Evolutionary conservation across 2,329 filamentous ascomycete species (phyloP).

Genomic region (Thelonectria rubi): DNA sequence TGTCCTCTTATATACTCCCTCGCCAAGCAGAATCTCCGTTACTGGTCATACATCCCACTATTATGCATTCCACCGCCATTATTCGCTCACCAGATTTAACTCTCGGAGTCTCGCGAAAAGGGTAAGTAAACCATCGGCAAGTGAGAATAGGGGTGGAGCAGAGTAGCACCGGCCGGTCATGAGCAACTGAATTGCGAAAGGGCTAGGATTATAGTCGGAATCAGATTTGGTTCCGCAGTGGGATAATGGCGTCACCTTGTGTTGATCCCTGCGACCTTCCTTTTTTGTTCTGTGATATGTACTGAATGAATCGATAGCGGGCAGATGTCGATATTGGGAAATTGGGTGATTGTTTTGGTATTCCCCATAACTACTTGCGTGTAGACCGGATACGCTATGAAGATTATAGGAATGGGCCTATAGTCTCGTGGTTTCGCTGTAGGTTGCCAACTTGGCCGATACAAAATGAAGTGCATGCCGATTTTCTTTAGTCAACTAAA

Average conservation of each 20-base stretch:
- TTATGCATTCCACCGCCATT: slow-evolving; percentile 10
- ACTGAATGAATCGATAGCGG: background rate
- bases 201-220: background rate
- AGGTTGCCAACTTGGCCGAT: too few species aligned
- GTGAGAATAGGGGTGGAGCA: background rate
- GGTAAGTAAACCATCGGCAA: background rate
- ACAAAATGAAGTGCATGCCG: too few species aligned
- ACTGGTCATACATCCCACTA: slow-evolving; percentile 5
- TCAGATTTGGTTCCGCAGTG: background rate
- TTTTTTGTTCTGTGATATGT: background rate
- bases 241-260: background rate
- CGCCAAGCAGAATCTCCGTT: background rate
- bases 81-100: background rate
- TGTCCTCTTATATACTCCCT: background rate
- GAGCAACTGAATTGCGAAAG: background rate
- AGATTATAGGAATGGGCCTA: too few species aligned
- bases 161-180: background rate
- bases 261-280: background rate
- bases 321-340: too few species aligned
- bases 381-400: too few species aligned
- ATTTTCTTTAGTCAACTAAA: too few species aligned
- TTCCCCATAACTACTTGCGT: too few species aligned
- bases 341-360: too few species aligned
- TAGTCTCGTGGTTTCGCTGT: too few species aligned
- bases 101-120: background rate